phyloP scores from a whole-genome alignment of 176 grass and related monocot genomes.

The Raddia guianensis region DNA sequence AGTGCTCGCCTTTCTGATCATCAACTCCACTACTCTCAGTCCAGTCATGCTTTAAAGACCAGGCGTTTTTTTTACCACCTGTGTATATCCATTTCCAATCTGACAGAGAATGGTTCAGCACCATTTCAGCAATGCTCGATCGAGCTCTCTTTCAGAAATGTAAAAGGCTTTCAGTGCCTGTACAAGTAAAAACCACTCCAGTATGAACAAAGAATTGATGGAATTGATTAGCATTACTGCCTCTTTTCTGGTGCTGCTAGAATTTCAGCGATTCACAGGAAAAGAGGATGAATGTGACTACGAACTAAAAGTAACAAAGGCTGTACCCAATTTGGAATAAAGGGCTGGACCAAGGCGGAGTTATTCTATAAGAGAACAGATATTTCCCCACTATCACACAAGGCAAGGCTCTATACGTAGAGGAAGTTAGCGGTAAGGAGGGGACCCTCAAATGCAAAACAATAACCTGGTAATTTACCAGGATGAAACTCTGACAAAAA shows the following conservation, averaged over 20 bases:
- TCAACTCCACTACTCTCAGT: no score
- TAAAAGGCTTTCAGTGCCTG: background rate
- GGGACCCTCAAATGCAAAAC: conserved; percentile 28
- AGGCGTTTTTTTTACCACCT: no score
- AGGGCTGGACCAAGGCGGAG: background rate
- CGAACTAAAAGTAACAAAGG: background rate
- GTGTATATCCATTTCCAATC: no score
- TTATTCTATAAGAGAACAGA: conserved; percentile 18
- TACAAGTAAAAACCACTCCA: background rate
- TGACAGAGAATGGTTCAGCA: no score
- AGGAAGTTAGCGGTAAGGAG: conserved; percentile 10
- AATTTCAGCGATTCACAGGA: conserved; percentile 15
- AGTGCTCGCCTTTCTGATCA: no score
- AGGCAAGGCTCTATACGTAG: no score
- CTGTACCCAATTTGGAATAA: background rate
- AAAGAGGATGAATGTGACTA: background rate
- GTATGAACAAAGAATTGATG: background rate
- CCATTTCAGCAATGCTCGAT: background rate
- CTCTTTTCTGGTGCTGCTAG: background rate
- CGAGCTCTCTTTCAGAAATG: conserved; percentile 21
- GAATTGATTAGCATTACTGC: background rate
- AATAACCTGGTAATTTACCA: conserved; percentile 32
- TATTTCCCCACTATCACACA: conserved; percentile 36
- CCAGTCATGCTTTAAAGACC: no score
- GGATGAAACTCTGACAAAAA: conserved; percentile 36